Evolutionary conservation across 176 grass and related monocot species (phyloP).

Genomic region (Themeda triandra): DNA sequence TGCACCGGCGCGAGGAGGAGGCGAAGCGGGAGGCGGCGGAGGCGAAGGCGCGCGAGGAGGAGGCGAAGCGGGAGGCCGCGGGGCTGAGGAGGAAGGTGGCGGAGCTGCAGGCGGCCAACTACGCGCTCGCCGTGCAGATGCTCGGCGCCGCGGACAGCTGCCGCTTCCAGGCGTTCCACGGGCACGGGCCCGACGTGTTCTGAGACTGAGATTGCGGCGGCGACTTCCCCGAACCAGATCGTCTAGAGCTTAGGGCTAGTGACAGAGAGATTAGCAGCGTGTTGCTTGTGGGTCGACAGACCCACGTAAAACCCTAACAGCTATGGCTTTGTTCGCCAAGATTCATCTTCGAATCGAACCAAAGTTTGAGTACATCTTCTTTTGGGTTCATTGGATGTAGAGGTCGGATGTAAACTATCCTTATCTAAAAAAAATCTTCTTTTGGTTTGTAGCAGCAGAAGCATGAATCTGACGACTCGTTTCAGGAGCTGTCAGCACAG

Average conservation of each 20-base stretch:
- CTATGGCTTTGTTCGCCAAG: too few species aligned
- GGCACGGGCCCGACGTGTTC: not conserved
- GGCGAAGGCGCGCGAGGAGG: not conserved
- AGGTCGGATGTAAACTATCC: too few species aligned
- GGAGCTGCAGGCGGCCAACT: slow-evolving; percentile 29
- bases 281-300: too few species aligned
- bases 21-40: not conserved
- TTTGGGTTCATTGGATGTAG: not conserved
- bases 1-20: not conserved
- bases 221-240: too few species aligned
- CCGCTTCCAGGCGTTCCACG: slow-evolving; percentile 5
- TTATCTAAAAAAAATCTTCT: too few species aligned
- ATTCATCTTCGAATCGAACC: too few species aligned
- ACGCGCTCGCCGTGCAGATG: too few species aligned
- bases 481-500: not conserved
- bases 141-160: too few species aligned
- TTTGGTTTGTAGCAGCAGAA: not conserved
- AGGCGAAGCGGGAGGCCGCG: not conserved
- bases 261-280: not conserved
- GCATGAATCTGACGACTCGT: not conserved
- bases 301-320: too few species aligned
- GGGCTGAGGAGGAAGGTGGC: slow-evolving; percentile 10
- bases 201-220: not conserved
- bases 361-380: not conserved
- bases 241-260: not conserved